A percentile compares a stretch with the other conserved stretches of the same genome.
phyloP scores from a whole-genome alignment of 768 basidiomycete species.

The Leccinum olivaceopallidum region DNA sequence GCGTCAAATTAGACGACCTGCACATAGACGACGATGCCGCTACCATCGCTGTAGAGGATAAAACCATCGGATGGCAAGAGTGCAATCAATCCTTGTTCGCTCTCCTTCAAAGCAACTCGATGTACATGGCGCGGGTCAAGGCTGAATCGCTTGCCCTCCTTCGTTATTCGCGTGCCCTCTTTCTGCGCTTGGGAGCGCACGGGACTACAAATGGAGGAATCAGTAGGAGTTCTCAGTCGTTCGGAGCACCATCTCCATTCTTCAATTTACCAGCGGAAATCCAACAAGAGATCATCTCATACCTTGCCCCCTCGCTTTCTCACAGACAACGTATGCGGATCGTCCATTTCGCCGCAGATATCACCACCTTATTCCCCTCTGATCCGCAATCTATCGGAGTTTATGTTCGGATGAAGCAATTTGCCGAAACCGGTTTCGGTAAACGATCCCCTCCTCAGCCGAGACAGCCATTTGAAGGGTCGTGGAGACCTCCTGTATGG shows the following conservation, averaged over 20 bases:
- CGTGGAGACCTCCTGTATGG: conserved; percentile 36
- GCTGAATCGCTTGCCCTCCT: conserved; percentile 52
- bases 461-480: conserved; percentile 29
- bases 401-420: conserved; percentile 5
- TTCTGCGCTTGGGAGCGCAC: conserved; percentile 38
- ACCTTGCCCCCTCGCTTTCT: conserved; percentile 58
- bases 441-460: conserved; percentile 12
- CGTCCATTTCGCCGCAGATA: conserved; percentile 48
- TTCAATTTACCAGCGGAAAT: conserved; percentile 55
- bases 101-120: conserved; percentile 45
- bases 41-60: conserved; percentile 26
- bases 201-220: not conserved
- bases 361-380: conserved; percentile 44
- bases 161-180: conserved; percentile 47
- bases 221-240: conserved; percentile 8
- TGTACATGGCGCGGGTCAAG: conserved; percentile 39
- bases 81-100: conserved; percentile 32
- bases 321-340: conserved; percentile 54
- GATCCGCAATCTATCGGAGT: conserved; percentile 22
- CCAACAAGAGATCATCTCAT: conserved; percentile 55
- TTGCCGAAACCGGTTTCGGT: conserved; percentile 8
- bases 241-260: conserved; percentile 32
- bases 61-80: conserved; percentile 32
- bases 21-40: conserved; percentile 29
- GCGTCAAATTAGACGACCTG: conserved; percentile 54